Base-by-base conservation (phyloP, 495 filamentous ascomycete genomes). In the Aspergillus conjunctus region DNA sequence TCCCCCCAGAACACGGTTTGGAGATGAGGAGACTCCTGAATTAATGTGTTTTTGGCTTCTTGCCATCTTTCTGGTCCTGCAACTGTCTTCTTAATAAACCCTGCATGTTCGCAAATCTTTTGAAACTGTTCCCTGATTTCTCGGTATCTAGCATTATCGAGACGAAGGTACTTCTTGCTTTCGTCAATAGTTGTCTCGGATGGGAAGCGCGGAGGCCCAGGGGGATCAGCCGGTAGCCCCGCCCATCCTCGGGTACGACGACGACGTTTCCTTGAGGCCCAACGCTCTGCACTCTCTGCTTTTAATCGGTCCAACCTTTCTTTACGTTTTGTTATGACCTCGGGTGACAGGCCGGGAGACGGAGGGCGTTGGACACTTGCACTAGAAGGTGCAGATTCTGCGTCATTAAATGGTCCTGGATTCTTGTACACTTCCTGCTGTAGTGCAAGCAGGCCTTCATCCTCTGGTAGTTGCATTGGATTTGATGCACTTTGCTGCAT, bases 171-270 rank as follows among this genome's bases (percentile, higher is more conserved):
- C 17, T 80, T 77, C 66, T 92, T 91, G 73, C 87, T 85, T 67
- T 94, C 90, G 64, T 90, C 87, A 56, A 94, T 83, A 1, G 91
- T 92, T 10, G 87, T 91, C 67, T 93, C 91, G 7, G 89, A 92
- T 0, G 88, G 88, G 68, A 89, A 93, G 48, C 91, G 85, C 41
- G 90, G 90, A 15, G 88, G 88, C 17, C 82, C 84, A 5, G 87
- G 86, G 20, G 87, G 87, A 73, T 93, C 90, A 45, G 90, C 81
- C 14, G 89, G 88, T 31, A 93, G 66, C 7, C 88, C 88, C 39
- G 85, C 88, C 82, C 84, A 91, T 10, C 83, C 84, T 58, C 84
- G 81, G 52, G 86, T 92, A 30, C 88, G 84, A 18, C 89, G 84
- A 14, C 90, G 83, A 41, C 91, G 87, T 67, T 91, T 93, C 51